Conservation (phyloP, 345 rosid genomes). For the Salix koriyanagi region DNA sequence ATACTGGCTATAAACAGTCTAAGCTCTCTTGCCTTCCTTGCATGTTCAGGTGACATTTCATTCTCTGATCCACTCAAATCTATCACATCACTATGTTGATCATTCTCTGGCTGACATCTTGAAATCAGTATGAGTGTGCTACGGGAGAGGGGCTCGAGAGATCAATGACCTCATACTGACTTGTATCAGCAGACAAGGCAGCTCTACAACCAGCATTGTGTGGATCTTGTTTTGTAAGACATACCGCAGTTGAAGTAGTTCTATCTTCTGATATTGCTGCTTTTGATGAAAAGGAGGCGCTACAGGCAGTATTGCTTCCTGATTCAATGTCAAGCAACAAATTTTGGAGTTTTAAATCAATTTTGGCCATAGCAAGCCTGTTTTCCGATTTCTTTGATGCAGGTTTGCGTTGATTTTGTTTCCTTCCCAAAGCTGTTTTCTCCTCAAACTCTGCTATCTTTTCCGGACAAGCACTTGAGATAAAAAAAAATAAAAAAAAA, state of each 20-base stretch:
- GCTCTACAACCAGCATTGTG: conserved; percentile 24
- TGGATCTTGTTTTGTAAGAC: conserved; percentile 9
- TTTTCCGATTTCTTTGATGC: conserved; percentile 39
- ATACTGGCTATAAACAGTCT: conserved; percentile 55
- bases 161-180: conserved; percentile 51
- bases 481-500: not conserved
- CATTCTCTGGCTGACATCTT: conserved; percentile 26
- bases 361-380: conserved; percentile 28
- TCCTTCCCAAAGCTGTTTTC: conserved; percentile 48
- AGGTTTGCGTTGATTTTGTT: conserved; percentile 34
- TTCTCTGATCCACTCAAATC: conserved; percentile 71
- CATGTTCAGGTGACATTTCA: conserved; percentile 56
- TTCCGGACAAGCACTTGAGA: conserved; percentile 81
- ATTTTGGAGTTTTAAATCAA: conserved; percentile 54
- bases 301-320: conserved; percentile 16
- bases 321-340: conserved; percentile 53
- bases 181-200: conserved; percentile 3
- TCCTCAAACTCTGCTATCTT: conserved; percentile 65
- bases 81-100: conserved; percentile 34
- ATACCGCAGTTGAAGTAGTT: conserved; percentile 9
- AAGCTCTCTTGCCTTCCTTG: conserved; percentile 58
- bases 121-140: conserved; percentile 15
- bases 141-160: conserved; percentile 70
- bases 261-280: conserved; percentile 17
- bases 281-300: conserved; percentile 17